Evolutionary conservation across 352 stramenopile species (phyloP), one percentile per base, ranked within the genome.

Genomic region (Phytophthora kernoviae): DNA sequence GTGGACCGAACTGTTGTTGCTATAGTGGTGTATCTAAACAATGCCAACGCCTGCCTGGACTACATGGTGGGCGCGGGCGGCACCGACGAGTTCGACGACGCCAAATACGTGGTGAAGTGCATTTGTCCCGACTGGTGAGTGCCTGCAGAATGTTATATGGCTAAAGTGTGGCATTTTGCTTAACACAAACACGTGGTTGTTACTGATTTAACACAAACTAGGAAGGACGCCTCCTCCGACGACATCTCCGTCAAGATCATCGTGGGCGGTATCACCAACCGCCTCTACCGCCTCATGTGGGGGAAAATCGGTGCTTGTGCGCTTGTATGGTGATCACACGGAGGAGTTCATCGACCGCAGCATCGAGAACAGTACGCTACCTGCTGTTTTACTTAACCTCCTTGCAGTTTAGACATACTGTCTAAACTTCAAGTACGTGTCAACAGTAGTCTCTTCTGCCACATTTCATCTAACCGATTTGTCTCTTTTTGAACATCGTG

Each of bases 191-290:
- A 42, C 4, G 9, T 6, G 5, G n/a, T n/a, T n/a, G n/a, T n/a
- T 36, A 27, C 32, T 43, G 20, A 3, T 30, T 6, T 30, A 30
- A 30, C 24, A 30, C 3, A 30, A 30, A 30, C 24, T 30, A 88
- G 78, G 83, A 70, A 78, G 17, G 40, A 77, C 57, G 86, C 81
- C 5, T 9, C 50, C 15, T 75, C 79, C 26, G 72, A 84, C 21
- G 70, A 92, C 30, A 94, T 96, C 45, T 68, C 58, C 7, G 79
- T 96, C 68, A 93, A 93, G 60, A 91, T 93, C 65, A 88, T 94
- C 44, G 79, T 80, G 41, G 93, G 93, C 40, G 93, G 93, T 41
- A 98, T 98, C 72, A 98, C 93, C 12, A 98, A 98, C 63, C 80
- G 87, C 54, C 83, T 98, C 20, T 98, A 96, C 75, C 87, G 88